Evolutionary conservation across 208 protist species (phyloP).

Genomic region (Leishmania tarentolae): DNA sequence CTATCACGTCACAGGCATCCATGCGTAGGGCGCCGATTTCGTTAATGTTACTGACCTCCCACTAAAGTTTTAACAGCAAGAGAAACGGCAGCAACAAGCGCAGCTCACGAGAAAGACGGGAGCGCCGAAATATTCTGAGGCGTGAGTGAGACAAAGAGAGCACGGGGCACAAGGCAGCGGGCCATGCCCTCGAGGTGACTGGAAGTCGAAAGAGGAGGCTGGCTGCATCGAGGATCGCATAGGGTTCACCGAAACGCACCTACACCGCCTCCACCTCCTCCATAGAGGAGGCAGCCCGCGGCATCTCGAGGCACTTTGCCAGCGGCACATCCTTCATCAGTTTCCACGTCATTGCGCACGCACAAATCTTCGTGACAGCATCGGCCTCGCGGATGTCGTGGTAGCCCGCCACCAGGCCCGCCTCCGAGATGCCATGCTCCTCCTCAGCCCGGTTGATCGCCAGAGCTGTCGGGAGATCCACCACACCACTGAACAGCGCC

Average conservation of each 20-base stretch:
- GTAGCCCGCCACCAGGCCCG: conserved; percentile 86
- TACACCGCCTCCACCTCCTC: conserved; percentile 48
- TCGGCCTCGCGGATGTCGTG: conserved; percentile 93
- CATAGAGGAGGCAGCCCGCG: conserved; percentile 32
- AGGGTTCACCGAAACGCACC: not conserved
- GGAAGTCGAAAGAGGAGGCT: not conserved
- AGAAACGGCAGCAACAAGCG: not conserved
- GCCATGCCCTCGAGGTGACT: not conserved
- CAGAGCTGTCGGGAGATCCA: conserved; percentile 78
- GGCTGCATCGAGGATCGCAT: not conserved
- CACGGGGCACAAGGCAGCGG: not conserved
- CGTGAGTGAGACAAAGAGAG: not conserved
- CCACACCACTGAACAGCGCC: conserved; percentile 74
- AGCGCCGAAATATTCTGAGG: not conserved
- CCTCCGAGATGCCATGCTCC: conserved; percentile 70
- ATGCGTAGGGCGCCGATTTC: not conserved
- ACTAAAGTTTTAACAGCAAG: not conserved
- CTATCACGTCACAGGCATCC: not conserved
- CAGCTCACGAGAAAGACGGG: not conserved
- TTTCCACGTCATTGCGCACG: conserved; percentile 76
- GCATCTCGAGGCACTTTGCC: conserved; percentile 79
- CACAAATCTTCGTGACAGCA: conserved; percentile 86
- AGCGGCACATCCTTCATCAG: conserved; percentile 80
- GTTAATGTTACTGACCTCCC: not conserved
- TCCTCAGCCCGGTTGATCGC: conserved; percentile 89